Evolutionary conservation across 2,329 filamentous ascomycete genomes (phyloP).

Genomic region (Dendrostoma leiphaemia): DNA sequence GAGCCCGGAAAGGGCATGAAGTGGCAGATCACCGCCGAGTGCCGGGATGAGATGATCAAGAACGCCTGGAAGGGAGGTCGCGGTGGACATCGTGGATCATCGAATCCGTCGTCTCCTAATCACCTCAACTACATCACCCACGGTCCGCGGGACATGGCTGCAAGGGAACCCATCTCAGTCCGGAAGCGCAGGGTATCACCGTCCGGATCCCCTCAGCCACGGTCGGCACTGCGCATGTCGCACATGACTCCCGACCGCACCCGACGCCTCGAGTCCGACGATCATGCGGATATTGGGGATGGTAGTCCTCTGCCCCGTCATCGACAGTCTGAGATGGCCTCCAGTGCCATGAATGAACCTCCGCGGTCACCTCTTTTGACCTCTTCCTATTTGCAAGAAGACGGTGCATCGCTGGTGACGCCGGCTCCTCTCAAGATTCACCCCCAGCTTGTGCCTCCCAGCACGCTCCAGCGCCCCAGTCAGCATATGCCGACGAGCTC

Average conservation of each 20-base stretch:
- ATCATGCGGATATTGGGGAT: conserved; percentile 45
- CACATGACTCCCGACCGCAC: conserved; percentile 60
- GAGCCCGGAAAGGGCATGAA: conserved; percentile 99
- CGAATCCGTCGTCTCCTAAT: conserved; percentile 66
- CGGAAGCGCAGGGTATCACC: conserved; percentile 58
- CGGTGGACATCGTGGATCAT: conserved; percentile 65
- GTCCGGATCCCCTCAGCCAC: conserved; percentile 53
- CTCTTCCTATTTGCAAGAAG: conserved; percentile 62
- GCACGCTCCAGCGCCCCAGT: conserved; percentile 76
- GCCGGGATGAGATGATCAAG: conserved; percentile 83
- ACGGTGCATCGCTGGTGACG: conserved; percentile 62
- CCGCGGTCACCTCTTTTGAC: conserved; percentile 61
- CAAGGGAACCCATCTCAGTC: conserved; percentile 47
- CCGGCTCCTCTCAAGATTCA: conserved; percentile 72
- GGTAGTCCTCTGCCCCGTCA: conserved; percentile 61
- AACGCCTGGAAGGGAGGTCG: conserved; percentile 62
- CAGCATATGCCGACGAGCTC: conserved; percentile 85
- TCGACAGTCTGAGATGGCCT: conserved; percentile 45
- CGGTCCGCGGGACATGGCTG: conserved; percentile 54
- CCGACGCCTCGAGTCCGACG: conserved; percentile 38
- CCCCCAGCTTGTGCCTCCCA: conserved; percentile 74
- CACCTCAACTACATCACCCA: conserved; percentile 61
- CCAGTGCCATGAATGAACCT: conserved; percentile 46
- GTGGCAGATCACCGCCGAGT: conserved; percentile 87
- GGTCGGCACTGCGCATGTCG: conserved; percentile 45